Conservation (phyloP, 2,329 filamentous ascomycete species). For the Phaeosphaeriaceae sp. region DNA sequence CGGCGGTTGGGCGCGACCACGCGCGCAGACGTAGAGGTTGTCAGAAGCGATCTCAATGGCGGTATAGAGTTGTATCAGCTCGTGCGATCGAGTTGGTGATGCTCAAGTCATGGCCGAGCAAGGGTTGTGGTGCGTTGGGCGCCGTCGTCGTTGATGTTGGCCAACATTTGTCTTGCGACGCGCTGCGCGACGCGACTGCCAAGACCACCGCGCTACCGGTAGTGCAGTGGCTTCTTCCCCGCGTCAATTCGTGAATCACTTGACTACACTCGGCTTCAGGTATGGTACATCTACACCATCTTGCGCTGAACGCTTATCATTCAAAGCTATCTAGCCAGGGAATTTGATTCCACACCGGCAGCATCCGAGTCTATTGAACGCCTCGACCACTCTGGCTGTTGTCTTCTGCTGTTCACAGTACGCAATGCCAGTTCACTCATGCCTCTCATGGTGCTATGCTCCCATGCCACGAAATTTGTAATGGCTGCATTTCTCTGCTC, state of each 20-base stretch:
- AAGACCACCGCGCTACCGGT: constrained; percentile 8
- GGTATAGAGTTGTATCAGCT: background rate
- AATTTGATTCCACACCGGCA: too few relatives aligned
- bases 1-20: constrained; percentile 22
- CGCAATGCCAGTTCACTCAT: constrained; percentile 27
- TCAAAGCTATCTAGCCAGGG: background rate
- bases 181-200: constrained; percentile 34
- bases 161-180: constrained; percentile 23
- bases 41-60: background rate
- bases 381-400: background rate
- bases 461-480: constrained; percentile 30
- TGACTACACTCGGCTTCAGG: background rate
- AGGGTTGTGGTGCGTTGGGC: constrained; percentile 12
- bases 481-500: constrained; percentile 24
- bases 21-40: constrained; percentile 9
- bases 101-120: constrained; percentile 28
- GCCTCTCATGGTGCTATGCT: constrained; percentile 30
- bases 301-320: background rate
- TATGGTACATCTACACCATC: background rate
- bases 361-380: too few relatives aligned
- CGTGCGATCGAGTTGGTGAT: constrained; percentile 19
- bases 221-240: background rate
- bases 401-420: background rate
- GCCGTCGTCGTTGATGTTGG: constrained; percentile 10
- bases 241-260: background rate